phyloP scores from a whole-genome alignment of 495 filamentous ascomycete species.

The Tuber indicum region DNA sequence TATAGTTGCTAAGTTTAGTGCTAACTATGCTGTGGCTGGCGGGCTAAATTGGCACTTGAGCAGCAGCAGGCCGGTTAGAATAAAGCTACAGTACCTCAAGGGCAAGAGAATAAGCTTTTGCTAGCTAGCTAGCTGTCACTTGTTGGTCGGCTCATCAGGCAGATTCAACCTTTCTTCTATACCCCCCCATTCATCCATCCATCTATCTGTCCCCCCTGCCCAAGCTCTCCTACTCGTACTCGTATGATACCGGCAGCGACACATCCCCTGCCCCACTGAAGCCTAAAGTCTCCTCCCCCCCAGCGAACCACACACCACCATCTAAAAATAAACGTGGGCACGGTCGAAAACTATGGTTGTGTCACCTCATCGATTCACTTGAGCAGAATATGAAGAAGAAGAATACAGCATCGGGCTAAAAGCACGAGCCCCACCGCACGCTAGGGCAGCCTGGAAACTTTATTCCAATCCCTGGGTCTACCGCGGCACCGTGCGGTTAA shows the following conservation, averaged over 20 bases:
- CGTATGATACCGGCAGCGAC: not conserved
- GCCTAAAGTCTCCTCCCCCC: not conserved
- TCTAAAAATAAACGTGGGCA: not conserved
- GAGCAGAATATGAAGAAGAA: not conserved
- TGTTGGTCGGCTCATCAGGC: not conserved
- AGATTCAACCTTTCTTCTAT: not conserved
- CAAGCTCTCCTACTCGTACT: not conserved
- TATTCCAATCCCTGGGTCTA: not conserved
- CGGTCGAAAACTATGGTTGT: not conserved
- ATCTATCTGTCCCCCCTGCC: not conserved
- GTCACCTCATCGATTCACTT: not conserved
- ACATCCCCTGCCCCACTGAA: not conserved
- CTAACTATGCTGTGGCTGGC: not conserved
- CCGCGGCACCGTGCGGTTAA: no score
- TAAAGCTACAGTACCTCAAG: not conserved
- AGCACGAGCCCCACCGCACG: not conserved
- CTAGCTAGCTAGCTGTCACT: not conserved
- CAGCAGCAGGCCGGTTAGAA: no score
- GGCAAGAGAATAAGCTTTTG: no score
- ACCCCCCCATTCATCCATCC: not conserved
- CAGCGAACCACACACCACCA: not conserved
- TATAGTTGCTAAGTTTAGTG: not conserved
- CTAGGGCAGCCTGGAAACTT: not conserved
- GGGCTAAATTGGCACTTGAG: not conserved
- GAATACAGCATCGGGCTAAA: not conserved